Percentiles rank a stretch among this genome's conserved stretches.
phyloP scores from a whole-genome alignment of 1,284 basidiomycete species.

The Sanghuangporus baumii region DNA sequence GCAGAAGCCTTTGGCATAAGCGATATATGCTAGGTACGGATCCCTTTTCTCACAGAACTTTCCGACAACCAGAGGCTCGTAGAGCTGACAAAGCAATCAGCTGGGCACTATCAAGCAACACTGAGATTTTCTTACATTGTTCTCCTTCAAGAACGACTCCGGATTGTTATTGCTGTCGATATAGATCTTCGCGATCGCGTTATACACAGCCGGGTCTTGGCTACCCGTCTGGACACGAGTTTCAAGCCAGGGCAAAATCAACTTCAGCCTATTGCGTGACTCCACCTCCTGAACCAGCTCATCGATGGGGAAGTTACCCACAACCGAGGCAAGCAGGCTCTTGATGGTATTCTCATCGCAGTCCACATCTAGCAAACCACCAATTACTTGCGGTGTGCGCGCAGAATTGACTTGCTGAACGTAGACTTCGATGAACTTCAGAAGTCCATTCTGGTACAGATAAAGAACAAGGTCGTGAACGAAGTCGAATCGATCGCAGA shows the following conservation, averaged over 20 bases:
- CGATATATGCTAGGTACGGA: constrained; percentile 98
- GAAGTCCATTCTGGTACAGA: constrained; percentile 96
- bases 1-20: constrained; percentile 98
- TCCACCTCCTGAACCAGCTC: constrained; percentile 98
- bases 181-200: constrained; percentile 97
- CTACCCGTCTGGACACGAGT: constrained; percentile 88
- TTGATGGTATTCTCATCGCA: constrained; percentile 98
- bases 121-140: constrained; percentile 61
- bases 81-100: constrained; percentile 49
- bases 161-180: constrained; percentile 99
- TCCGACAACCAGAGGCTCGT: constrained; percentile 94
- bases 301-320: constrained; percentile 96
- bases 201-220: constrained; percentile 91
- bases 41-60: constrained; percentile 99
- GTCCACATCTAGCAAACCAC: constrained; percentile 96
- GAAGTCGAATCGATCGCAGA: constrained; percentile 99
- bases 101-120: not conserved
- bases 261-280: constrained; percentile 91
- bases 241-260: constrained; percentile 97
- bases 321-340: constrained; percentile 87
- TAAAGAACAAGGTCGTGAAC: constrained; percentile 99
- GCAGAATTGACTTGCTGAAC: constrained; percentile 98
- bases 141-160: constrained; percentile 96
- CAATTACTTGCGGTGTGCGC: constrained; percentile 97
- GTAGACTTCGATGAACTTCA: constrained; percentile 98